These are phyloP conservation scores for Rhodotorula diobovata DNA, from an alignment of 768 basidiomycete species.

Conservation along the genomic window DNA sequence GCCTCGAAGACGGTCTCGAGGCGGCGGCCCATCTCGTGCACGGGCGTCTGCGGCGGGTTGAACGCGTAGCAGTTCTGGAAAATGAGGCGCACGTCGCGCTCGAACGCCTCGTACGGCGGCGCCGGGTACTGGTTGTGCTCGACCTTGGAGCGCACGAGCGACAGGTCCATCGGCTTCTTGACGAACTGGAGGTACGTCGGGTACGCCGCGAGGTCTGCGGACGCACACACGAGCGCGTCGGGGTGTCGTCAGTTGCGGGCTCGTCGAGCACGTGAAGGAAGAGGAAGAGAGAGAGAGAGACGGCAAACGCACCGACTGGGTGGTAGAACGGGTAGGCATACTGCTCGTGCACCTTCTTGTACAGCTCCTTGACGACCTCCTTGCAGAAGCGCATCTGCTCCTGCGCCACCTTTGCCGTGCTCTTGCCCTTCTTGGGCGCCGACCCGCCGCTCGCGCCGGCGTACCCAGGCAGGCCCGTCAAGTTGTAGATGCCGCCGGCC, in stretches of 20 bases:
- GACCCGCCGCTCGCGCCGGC: constrained; percentile 26
- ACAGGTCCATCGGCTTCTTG: constrained; percentile 92
- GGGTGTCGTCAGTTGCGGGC: neutral
- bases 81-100: constrained; percentile 89
- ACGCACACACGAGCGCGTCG: constrained; percentile 11
- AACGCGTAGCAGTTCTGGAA: constrained; percentile 87
- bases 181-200: constrained; percentile 80
- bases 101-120: constrained; percentile 69
- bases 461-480: constrained; percentile 60
- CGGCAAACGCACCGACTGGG: constrained; percentile 71
- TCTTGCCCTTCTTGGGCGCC: constrained; percentile 25
- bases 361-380: constrained; percentile 68
- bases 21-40: constrained; percentile 77
- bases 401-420: constrained; percentile 52
- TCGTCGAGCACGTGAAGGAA: neutral
- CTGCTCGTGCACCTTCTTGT: constrained; percentile 69
- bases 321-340: constrained; percentile 82
- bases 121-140: constrained; percentile 64
- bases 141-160: constrained; percentile 80
- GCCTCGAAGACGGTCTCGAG: constrained; percentile 85
- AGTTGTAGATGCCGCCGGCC: constrained; percentile 47
- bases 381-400: constrained; percentile 81
- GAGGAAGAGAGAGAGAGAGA: neutral
- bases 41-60: constrained; percentile 81
- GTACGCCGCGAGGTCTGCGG: constrained; percentile 64